A percentile compares a stretch with the other conserved stretches of the same genome.
Evolutionary conservation across 768 basidiomycete genomes (phyloP).

Genomic region (Cyclocybe cylindracea): DNA sequence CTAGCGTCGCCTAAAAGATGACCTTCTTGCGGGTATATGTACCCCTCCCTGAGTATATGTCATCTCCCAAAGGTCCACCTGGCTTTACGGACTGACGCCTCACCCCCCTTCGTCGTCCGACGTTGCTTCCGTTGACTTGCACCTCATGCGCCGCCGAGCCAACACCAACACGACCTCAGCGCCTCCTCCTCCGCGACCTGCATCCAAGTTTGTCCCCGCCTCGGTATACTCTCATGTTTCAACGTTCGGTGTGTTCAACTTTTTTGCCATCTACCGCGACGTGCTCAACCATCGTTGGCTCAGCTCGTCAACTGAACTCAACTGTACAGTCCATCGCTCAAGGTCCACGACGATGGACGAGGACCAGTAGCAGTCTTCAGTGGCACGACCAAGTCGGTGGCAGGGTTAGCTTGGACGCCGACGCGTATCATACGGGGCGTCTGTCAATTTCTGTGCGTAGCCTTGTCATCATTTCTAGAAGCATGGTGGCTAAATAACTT

Average conservation of each 20-base stretch:
- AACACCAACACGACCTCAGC: slow-evolving; percentile 27
- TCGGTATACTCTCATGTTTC: slow-evolving; percentile 47
- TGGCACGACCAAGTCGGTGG: slow-evolving; percentile 60
- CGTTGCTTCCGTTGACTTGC: slow-evolving; percentile 8
- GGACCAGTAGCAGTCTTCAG: slow-evolving; percentile 56
- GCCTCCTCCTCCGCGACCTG: slow-evolving; percentile 25
- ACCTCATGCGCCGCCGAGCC: slow-evolving; percentile 23
- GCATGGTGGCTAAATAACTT: neutral
- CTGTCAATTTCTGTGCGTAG: slow-evolving; percentile 54
- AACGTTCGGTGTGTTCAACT: slow-evolving; percentile 41
- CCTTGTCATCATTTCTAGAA: neutral
- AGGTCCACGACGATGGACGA: slow-evolving; percentile 35
- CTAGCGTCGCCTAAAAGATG: slow-evolving; percentile 16
- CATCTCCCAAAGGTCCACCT: slow-evolving; percentile 12
- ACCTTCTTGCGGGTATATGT: slow-evolving; percentile 21
- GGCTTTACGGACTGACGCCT: slow-evolving; percentile 18
- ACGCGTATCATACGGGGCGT: slow-evolving; percentile 52
- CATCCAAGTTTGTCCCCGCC: slow-evolving; percentile 35
- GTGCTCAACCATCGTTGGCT: neutral
- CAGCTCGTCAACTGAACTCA: slow-evolving; percentile 61
- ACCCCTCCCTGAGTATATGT: slow-evolving; percentile 14
- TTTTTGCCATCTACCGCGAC: neutral
- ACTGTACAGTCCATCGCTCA: slow-evolving; percentile 63
- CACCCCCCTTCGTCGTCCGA: slow-evolving; percentile 8
- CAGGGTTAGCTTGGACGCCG: slow-evolving; percentile 56